Evolutionary conservation across 805 yeast genomes (phyloP).

Genomic region (Wickerhamomyces sydowiorum): DNA sequence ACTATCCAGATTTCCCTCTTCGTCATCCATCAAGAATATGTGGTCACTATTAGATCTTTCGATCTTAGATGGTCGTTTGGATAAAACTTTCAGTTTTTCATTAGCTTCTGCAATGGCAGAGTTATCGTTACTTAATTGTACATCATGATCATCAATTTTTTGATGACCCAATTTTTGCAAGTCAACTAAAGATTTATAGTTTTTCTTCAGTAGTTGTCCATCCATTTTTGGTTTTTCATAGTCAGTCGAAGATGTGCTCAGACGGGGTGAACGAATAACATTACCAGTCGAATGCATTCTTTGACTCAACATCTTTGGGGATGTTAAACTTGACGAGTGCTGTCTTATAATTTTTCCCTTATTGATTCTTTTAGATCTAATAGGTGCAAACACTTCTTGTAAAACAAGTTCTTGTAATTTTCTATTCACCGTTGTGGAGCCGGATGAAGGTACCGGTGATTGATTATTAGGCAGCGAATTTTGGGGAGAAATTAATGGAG

Average conservation of each 20-base stretch:
- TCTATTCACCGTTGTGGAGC: conserved; percentile 67
- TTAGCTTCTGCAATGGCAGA: conserved; percentile 1
- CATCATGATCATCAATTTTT: conserved; percentile 2
- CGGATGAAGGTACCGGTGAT: conserved; percentile 23
- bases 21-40: conserved; percentile 42
- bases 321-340: conserved; percentile 10
- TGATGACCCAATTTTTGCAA: conserved; percentile 11
- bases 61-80: background rate
- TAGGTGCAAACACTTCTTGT: conserved; percentile 65
- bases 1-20: conserved; percentile 14
- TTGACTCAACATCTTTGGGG: conserved; percentile 13
- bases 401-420: conserved; percentile 65
- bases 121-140: conserved; percentile 4
- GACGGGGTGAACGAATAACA: conserved; percentile 11
- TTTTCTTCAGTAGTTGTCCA: conserved; percentile 10
- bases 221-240: conserved; percentile 15
- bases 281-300: background rate
- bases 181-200: conserved; percentile 20
- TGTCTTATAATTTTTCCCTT: conserved; percentile 5
- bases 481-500: conserved; percentile 21
- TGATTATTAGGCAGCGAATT: conserved; percentile 6
- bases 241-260: conserved; percentile 20
- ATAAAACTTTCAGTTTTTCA: conserved; percentile 1
- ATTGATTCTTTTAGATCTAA: background rate
- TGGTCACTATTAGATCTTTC: conserved; percentile 25